Evolutionary conservation across 352 stramenopile species (phyloP), one percentile per base, ranked within the genome.

Genomic region (Globisporangium polare): DNA sequence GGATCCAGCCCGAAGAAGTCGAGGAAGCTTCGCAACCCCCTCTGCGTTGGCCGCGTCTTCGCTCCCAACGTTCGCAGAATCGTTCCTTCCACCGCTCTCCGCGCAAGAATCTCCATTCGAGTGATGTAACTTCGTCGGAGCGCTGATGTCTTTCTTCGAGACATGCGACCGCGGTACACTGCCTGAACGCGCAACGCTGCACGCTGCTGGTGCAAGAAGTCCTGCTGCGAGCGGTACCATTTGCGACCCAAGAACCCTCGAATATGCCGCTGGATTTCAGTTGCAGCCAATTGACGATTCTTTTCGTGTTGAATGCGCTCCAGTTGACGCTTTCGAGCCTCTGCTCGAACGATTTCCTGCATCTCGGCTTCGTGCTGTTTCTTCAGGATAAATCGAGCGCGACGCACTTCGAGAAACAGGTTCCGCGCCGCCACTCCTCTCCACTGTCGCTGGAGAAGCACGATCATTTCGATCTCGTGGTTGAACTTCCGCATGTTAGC

Each of bases 1-100:
- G 83, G 83, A 45, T 94, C 85, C 17, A 94, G 68, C 2, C 83
- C 85, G 55, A 94, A 91, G 60, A 90, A 87, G 6, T 70, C 55
- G n/a, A 94, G 57, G 46, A 94, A 91, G 17, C 64, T 67, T 7
- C 85, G 80, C 9, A 94, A 61, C 17, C 76, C 77, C 3, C 78
- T 67, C 50, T 94, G 85, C 1, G 78, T 86, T 31, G 80, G 63
- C 22, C 85, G 73, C 12, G 71, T 87, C 31, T 74, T 72, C 2
- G 85, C 80, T 0, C 83, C 84, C 0, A 94, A 42, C 2, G 76
- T 69, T 3, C 85, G 74, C 50, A 94, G 51, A 12, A 85, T 51
- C 35, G 78, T 83, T 3, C 83, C 82, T 74, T 92, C 85, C 0
- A 91, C 63, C 8, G 77, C 74, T 22, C 85, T 63, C 37, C 83